Evolutionary conservation across 2,329 filamentous ascomycete genomes (phyloP).

Genomic region (Trichoderma atrobrunneum): DNA sequence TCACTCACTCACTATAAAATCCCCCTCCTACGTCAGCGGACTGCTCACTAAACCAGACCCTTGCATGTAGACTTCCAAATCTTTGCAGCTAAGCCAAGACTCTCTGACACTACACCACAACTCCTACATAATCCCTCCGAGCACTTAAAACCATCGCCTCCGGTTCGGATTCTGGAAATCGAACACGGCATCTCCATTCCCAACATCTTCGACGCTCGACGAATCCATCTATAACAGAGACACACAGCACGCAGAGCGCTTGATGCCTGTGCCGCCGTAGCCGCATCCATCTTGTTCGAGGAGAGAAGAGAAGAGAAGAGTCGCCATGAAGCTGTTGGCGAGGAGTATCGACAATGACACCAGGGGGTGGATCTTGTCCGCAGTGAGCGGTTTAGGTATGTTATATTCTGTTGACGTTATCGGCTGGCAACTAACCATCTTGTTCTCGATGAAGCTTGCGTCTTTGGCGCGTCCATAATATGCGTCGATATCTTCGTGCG

Average conservation of each 20-base stretch:
- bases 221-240: not conserved
- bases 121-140: not conserved
- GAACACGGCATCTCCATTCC: no score
- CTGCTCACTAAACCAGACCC: not conserved
- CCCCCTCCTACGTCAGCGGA: constrained; percentile 17
- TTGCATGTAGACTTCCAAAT: not conserved
- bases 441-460: constrained; percentile 47
- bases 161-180: not conserved
- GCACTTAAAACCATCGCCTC: not conserved
- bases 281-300: not conserved
- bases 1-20: not conserved
- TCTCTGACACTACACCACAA: not conserved
- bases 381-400: constrained; percentile 72
- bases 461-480: constrained; percentile 78
- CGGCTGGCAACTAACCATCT: not conserved
- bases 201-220: not conserved
- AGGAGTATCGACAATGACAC: constrained; percentile 69
- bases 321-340: constrained; percentile 43
- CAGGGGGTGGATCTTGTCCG: constrained; percentile 88
- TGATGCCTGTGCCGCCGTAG: constrained; percentile 7
- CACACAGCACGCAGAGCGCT: not conserved
- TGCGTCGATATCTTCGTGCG: constrained; percentile 79
- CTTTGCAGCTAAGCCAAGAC: not conserved
- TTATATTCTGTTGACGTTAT: constrained; percentile 23
- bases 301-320: constrained; percentile 27